These are phyloP conservation scores for Leishmania guyanensis DNA, from an alignment of 208 protist genomes.

Conservation along the genomic window DNA sequence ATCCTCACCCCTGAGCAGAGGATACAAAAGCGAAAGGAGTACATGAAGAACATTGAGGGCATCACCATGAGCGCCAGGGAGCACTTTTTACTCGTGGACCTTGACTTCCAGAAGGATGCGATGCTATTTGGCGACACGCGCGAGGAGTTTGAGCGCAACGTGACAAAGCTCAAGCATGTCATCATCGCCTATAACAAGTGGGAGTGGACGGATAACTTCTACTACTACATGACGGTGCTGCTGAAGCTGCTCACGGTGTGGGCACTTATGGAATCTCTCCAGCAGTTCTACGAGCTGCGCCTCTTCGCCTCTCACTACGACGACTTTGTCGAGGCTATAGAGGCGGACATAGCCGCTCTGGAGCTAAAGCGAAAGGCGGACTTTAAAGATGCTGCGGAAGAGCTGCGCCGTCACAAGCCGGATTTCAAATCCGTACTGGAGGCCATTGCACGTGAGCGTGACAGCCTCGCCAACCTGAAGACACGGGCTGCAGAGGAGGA, in stretches of 20 bases:
- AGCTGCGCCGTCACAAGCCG: constrained; percentile 49
- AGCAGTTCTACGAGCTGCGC: constrained; percentile 81
- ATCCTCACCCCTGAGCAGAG: constrained; percentile 59
- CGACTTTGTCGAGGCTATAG: constrained; percentile 68
- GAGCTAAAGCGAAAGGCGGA: constrained; percentile 36
- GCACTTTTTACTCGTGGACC: constrained; percentile 88
- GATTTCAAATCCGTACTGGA: constrained; percentile 65
- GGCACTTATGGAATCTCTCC: constrained; percentile 76
- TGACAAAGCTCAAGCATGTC: constrained; percentile 77
- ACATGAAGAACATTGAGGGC: constrained; percentile 84
- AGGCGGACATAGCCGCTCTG: constrained; percentile 54
- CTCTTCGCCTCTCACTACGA: constrained; percentile 72
- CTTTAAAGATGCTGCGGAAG: constrained; percentile 39
- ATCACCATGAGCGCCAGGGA: constrained; percentile 77
- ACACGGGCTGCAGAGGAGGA: not conserved
- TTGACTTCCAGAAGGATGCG: constrained; percentile 88
- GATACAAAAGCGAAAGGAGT: constrained; percentile 70
- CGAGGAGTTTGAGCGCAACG: constrained; percentile 86
- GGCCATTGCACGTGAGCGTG: constrained; percentile 53
- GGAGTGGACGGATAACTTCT: constrained; percentile 88
- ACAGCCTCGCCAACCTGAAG: constrained; percentile 24
- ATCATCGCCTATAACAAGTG: constrained; percentile 82
- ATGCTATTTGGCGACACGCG: constrained; percentile 80
- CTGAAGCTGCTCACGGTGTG: constrained; percentile 72
- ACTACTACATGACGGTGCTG: constrained; percentile 73